Conservation (phyloP, 2,329 filamentous ascomycete species). For the Botrytis squamosa region DNA sequence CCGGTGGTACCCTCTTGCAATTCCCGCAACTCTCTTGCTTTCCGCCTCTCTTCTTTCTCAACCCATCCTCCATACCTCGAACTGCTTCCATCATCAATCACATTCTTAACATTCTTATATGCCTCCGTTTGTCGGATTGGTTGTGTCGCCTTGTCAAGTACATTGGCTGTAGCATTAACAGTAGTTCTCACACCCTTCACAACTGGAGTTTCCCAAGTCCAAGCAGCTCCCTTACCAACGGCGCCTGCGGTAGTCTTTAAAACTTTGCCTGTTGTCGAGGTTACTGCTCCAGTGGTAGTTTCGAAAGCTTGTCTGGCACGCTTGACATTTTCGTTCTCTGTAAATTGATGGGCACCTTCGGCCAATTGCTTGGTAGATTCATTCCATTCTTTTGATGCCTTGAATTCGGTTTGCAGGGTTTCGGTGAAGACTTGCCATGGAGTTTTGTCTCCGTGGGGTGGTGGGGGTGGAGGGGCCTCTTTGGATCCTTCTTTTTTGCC, state of each 20-base stretch:
- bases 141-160: slow-evolving; percentile 89
- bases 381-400: slow-evolving; percentile 98
- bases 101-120: slow-evolving; percentile 91
- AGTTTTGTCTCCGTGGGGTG: slow-evolving; percentile 97
- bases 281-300: slow-evolving; percentile 79
- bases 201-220: slow-evolving; percentile 95
- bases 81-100: slow-evolving; percentile 95
- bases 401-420: slow-evolving; percentile 91
- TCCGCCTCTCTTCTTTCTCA: slow-evolving; percentile 90
- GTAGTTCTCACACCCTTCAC: slow-evolving; percentile 89
- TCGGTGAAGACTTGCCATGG: slow-evolving; percentile 99
- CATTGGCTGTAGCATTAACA: slow-evolving; percentile 80
- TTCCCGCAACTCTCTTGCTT: slow-evolving; percentile 71
- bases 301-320: slow-evolving; percentile 83
- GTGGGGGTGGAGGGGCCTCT: slow-evolving; percentile 71
- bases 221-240: slow-evolving; percentile 86
- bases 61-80: slow-evolving; percentile 95
- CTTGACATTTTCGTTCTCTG: slow-evolving; percentile 87
- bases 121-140: slow-evolving; percentile 93
- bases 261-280: slow-evolving; percentile 73
- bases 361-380: slow-evolving; percentile 95
- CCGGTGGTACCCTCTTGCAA: slow-evolving; percentile 51
- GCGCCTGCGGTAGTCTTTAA: slow-evolving; percentile 82
- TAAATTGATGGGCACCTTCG: slow-evolving; percentile 84
- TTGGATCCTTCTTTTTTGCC: slow-evolving; percentile 41